phyloP scores from a whole-genome alignment of 331 rosid genomes.

The Quercus phellos region DNA sequence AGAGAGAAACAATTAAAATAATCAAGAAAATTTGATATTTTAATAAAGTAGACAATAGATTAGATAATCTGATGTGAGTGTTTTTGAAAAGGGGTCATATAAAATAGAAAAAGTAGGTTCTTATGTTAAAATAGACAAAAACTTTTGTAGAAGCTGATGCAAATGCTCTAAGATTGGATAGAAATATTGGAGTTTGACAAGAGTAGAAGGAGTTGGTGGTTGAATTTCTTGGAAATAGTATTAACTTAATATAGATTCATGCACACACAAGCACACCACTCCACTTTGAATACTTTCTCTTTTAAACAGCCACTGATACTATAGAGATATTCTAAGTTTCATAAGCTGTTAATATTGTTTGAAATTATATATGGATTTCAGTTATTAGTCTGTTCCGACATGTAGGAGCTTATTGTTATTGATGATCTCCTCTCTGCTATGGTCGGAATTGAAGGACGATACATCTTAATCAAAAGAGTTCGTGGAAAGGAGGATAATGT shows the following conservation, averaged over 20 bases:
- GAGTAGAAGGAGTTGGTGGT: background rate
- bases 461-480: slow-evolving; percentile 61
- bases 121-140: no score
- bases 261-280: background rate
- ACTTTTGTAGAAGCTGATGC: no score
- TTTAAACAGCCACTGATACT: background rate
- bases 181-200: background rate
- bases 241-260: background rate
- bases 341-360: background rate
- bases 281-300: background rate
- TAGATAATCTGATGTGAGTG: no score
- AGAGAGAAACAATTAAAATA: no score
- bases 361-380: background rate
- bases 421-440: slow-evolving; percentile 82
- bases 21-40: no score
- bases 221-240: background rate
- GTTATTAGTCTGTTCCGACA: slow-evolving; percentile 9
- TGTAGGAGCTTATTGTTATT: slow-evolving; percentile 89
- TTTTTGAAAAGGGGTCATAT: no score
- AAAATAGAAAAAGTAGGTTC: no score
- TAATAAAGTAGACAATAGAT: no score
- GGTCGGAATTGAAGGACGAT: slow-evolving; percentile 90
- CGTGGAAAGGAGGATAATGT: slow-evolving; percentile 56
- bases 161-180: background rate
- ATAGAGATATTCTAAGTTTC: slow-evolving; percentile 1